Conservation (phyloP, 2,329 filamentous ascomycete species). For the Neopestalotiopsis clavispora region DNA sequence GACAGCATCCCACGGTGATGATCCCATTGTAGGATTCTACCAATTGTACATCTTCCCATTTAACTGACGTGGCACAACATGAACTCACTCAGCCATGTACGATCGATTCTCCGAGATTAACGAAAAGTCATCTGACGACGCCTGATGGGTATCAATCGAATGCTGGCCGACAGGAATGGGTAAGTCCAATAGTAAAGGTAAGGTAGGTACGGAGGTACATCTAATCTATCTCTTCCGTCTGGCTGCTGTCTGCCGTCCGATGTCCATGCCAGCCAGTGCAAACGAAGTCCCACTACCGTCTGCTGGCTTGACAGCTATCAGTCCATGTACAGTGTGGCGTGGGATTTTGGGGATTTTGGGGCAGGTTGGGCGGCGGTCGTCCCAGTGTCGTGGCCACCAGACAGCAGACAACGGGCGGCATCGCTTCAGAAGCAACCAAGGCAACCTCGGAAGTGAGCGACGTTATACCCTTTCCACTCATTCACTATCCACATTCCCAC, state of each 20-base stretch:
- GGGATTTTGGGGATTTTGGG: not conserved
- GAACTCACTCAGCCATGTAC: not conserved
- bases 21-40: not conserved
- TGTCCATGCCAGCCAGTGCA: no score
- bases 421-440: not conserved
- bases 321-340: not conserved
- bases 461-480: not conserved
- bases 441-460: not conserved
- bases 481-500: not conserved
- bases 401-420: no score
- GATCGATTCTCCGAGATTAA: not conserved
- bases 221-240: not conserved
- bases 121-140: not conserved
- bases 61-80: not conserved
- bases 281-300: not conserved
- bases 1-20: not conserved
- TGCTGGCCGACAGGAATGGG: no score
- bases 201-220: not conserved
- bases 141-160: not conserved
- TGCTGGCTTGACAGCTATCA: not conserved
- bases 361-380: no score
- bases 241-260: no score
- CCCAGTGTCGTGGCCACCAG: no score
- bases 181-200: no score
- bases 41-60: not conserved